phyloP scores from a whole-genome alignment of 2,329 filamentous ascomycete genomes.

The Sarocladiaceae sp. region DNA sequence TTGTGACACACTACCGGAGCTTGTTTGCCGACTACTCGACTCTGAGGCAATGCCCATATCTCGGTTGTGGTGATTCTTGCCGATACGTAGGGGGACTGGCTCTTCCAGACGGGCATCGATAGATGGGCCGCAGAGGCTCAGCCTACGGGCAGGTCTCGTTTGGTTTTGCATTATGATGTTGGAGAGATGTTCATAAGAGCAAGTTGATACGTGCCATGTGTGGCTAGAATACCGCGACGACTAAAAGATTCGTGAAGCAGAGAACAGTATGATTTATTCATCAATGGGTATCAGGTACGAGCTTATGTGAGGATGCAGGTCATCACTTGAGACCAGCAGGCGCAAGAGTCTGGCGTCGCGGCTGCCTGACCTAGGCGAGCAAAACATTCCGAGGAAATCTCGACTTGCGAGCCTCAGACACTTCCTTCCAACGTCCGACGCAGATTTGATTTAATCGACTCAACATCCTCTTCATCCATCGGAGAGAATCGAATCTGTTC shows the following conservation, averaged over 20 bases:
- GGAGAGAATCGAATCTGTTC: slow-evolving; percentile 61
- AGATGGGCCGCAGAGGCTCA: slow-evolving; percentile 1
- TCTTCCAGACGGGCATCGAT: slow-evolving; percentile 3
- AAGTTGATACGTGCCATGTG: neutral
- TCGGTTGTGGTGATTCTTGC: neutral
- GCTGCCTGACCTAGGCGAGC: neutral
- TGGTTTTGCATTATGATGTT: neutral
- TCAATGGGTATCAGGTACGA: neutral
- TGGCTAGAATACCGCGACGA: neutral
- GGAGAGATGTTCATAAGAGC: neutral
- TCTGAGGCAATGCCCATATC: neutral
- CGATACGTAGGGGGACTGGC: neutral
- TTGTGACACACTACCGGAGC: neutral
- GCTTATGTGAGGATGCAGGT: neutral
- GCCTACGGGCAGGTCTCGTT: neutral
- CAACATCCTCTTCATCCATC: slow-evolving; percentile 56
- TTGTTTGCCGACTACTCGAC: neutral
- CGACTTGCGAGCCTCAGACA: neutral
- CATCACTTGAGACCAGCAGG: neutral
- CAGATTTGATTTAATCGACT: slow-evolving; percentile 55
- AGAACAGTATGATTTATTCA: neutral
- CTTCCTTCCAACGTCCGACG: slow-evolving; percentile 41
- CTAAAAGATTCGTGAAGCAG: neutral
- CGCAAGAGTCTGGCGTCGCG: no score
- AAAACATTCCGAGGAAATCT: neutral